phyloP scores from a whole-genome alignment of 768 basidiomycete species.

The Tricholoma hemisulphureum region DNA sequence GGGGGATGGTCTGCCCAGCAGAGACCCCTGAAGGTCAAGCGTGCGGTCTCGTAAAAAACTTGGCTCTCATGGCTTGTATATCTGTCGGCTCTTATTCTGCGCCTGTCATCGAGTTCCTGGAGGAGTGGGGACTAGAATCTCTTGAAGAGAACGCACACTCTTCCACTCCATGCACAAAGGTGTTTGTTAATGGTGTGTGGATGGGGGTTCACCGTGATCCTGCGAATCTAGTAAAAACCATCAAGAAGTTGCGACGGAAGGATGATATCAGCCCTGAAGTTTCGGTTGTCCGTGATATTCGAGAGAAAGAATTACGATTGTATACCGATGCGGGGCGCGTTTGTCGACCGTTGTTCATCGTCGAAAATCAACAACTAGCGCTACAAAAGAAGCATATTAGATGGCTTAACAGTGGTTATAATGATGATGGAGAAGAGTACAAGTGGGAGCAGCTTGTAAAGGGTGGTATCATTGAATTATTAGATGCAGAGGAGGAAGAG shows the following conservation, averaged over 20 bases:
- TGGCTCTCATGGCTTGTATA: constrained; percentile 96
- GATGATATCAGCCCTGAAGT: constrained; percentile 96
- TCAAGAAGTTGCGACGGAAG: constrained; percentile 88
- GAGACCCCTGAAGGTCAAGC: constrained; percentile 99
- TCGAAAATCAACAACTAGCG: constrained; percentile 83
- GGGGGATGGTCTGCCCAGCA: constrained; percentile 99
- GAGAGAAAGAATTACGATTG: constrained; percentile 89
- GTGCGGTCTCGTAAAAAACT: constrained; percentile 97
- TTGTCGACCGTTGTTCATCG: constrained; percentile 95
- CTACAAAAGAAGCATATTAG: constrained; percentile 84
- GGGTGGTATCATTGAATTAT: constrained; percentile 85
- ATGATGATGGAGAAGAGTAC: constrained; percentile 63
- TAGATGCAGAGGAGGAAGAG: constrained; percentile 99
- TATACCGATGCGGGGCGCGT: constrained; percentile 98
- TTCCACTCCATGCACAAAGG: constrained; percentile 83
- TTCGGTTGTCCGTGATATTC: constrained; percentile 95
- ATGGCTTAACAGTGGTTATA: constrained; percentile 58
- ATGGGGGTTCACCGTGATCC: constrained; percentile 98
- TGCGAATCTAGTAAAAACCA: constrained; percentile 85
- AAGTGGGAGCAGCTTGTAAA: constrained; percentile 86
- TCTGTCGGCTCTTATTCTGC: constrained; percentile 96
- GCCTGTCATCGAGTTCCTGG: constrained; percentile 96
- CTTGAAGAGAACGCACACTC: constrained; percentile 91
- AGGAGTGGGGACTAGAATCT: constrained; percentile 97
- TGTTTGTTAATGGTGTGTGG: constrained; percentile 99